These are phyloP conservation scores for Cryptococcus floricola DNA, from an alignment of 1,284 basidiomycete species.

Conservation along the genomic window DNA sequence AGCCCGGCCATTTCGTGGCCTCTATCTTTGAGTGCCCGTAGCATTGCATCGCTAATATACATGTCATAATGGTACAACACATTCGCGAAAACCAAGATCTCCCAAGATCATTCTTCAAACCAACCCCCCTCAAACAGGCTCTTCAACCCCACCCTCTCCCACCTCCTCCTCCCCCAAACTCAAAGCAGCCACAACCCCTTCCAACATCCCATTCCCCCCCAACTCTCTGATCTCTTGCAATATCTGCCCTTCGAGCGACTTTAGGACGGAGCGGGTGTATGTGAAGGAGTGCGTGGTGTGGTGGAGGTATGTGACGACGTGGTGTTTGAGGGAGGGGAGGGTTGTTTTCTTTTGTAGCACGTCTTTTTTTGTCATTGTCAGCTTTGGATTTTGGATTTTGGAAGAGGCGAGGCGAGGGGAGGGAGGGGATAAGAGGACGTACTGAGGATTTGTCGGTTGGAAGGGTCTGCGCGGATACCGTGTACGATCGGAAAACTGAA, in stretches of 20 bases:
- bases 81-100: no score
- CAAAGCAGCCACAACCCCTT: conserved; percentile 36
- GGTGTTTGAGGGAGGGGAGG: conserved; percentile 70
- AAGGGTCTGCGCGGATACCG: conserved; percentile 68
- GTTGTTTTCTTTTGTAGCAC: conserved; percentile 81
- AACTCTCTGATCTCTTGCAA: conserved; percentile 40
- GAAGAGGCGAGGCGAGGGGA: no score
- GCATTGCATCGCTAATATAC: no score
- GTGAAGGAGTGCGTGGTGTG: conserved; percentile 69
- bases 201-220: conserved; percentile 43
- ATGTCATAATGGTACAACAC: no score
- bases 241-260: conserved; percentile 53
- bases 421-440: conserved; percentile 34
- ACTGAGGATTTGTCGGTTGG: conserved; percentile 78
- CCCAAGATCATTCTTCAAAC: no score
- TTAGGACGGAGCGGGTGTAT: conserved; percentile 65
- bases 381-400: background rate
- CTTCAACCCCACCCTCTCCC: background rate
- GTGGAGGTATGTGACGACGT: conserved; percentile 72
- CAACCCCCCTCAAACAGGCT: no score
- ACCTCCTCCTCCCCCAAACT: background rate
- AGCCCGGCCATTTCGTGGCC: no score
- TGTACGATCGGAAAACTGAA: conserved; percentile 95
- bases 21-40: no score
- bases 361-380: conserved; percentile 53